phyloP scores from a whole-genome alignment of 345 rosid genomes.

The Populus davidiana region DNA sequence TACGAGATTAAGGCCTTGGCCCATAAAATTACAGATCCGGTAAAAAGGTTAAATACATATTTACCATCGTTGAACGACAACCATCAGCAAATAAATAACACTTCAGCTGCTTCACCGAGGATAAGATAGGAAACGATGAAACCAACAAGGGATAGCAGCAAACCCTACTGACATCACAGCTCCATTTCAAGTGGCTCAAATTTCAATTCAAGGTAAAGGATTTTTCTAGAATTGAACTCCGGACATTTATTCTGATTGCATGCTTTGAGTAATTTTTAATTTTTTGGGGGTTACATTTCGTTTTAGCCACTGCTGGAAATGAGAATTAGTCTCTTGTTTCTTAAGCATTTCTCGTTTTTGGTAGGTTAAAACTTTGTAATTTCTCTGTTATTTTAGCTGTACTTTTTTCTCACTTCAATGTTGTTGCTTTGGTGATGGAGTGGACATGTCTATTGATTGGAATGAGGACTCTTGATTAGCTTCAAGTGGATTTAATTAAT shows the following conservation, averaged over 20 bases:
- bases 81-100: not conserved
- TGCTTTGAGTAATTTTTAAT: not conserved
- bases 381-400: not conserved
- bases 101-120: not conserved
- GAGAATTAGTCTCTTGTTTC: not conserved
- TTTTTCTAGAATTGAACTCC: not conserved
- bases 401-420: not conserved
- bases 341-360: not conserved
- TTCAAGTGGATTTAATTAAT: no score
- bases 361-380: not conserved
- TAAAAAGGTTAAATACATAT: not conserved
- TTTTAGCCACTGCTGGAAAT: not conserved
- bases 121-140: not conserved
- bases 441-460: not conserved
- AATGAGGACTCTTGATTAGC: no score
- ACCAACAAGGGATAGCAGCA: not conserved
- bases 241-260: not conserved
- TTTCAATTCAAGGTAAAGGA: not conserved
- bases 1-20: not conserved
- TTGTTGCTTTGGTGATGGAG: not conserved
- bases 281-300: not conserved
- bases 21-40: not conserved
- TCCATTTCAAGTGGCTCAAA: not conserved
- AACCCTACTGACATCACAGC: not conserved
- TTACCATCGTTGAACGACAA: not conserved